Conservation (phyloP, 352 stramenopile species). For the Pythium graminicola region DNA sequence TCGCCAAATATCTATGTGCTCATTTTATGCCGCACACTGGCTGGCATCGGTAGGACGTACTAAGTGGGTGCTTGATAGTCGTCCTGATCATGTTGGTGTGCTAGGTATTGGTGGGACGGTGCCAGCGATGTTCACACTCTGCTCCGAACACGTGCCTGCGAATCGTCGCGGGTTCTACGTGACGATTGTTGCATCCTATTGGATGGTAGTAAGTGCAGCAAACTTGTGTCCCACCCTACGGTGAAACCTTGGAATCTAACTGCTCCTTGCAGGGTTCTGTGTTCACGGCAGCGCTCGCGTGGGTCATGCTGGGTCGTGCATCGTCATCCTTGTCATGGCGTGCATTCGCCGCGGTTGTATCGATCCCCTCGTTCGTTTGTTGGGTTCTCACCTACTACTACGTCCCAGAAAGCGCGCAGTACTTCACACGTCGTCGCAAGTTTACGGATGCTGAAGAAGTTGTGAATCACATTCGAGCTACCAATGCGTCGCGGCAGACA, state of each 20-base stretch:
- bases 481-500: constrained; percentile 23
- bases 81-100: too few relatives aligned
- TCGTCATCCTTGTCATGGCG: constrained; percentile 53
- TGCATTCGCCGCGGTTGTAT: constrained; percentile 64
- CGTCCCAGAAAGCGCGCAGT: constrained; percentile 80
- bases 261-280: constrained; percentile 49
- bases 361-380: constrained; percentile 59
- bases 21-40: constrained; percentile 52
- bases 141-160: constrained; percentile 79
- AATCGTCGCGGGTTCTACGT: constrained; percentile 72
- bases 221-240: constrained; percentile 10
- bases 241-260: not conserved
- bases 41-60: constrained; percentile 47
- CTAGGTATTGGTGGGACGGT: constrained; percentile 83
- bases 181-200: constrained; percentile 85
- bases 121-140: constrained; percentile 81
- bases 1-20: constrained; percentile 57
- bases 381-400: constrained; percentile 60
- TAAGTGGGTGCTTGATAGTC: too few relatives aligned
- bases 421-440: constrained; percentile 41
- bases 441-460: constrained; percentile 51
- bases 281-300: constrained; percentile 75
- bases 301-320: constrained; percentile 67
- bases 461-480: constrained; percentile 47
- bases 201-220: constrained; percentile 64